Evolutionary conservation across 1,139 yeast species (phyloP).

Genomic region (Kluyveromyces sp.): DNA sequence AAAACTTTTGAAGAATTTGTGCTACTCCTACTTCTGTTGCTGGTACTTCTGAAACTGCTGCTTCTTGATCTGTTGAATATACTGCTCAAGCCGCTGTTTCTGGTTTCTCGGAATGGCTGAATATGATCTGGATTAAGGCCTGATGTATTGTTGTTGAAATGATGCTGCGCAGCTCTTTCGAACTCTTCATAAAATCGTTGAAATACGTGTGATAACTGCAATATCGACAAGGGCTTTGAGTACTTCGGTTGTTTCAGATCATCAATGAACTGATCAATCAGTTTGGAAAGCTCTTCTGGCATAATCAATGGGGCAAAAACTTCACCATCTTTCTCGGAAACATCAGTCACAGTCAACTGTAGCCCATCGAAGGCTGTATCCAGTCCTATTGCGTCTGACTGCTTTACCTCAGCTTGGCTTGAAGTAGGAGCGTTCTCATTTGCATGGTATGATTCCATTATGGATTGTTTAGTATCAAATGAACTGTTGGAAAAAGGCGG

Average conservation of each 20-base stretch:
- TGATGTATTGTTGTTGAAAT: slow-evolving; percentile 12
- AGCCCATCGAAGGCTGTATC: neutral
- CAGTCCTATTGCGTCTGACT: neutral
- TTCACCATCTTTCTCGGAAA: neutral
- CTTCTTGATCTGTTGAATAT: slow-evolving; percentile 32
- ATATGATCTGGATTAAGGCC: slow-evolving; percentile 10
- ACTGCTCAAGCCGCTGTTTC: slow-evolving; percentile 31
- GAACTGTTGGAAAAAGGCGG: slow-evolving; percentile 28
- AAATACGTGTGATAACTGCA: slow-evolving; percentile 46
- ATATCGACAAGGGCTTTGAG: slow-evolving; percentile 44
- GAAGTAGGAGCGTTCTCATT: neutral
- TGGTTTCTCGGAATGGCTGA: slow-evolving; percentile 24
- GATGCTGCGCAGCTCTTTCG: slow-evolving; percentile 27
- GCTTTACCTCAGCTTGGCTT: slow-evolving; percentile 5
- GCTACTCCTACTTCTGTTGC: slow-evolving; percentile 24
- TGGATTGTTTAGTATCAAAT: slow-evolving; percentile 18
- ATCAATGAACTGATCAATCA: slow-evolving; percentile 39
- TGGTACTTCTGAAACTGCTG: slow-evolving; percentile 24
- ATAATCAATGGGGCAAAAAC: slow-evolving; percentile 15
- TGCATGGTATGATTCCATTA: slow-evolving; percentile 20
- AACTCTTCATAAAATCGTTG: slow-evolving; percentile 43
- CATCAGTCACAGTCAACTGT: neutral
- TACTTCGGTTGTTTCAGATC: slow-evolving; percentile 53
- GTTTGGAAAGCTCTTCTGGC: slow-evolving; percentile 33
- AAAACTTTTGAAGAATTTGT: slow-evolving; percentile 19